These are phyloP conservation scores for Poterioochromonas sp. DNA, from an alignment of 352 stramenopile genomes.

Conservation along the genomic window DNA sequence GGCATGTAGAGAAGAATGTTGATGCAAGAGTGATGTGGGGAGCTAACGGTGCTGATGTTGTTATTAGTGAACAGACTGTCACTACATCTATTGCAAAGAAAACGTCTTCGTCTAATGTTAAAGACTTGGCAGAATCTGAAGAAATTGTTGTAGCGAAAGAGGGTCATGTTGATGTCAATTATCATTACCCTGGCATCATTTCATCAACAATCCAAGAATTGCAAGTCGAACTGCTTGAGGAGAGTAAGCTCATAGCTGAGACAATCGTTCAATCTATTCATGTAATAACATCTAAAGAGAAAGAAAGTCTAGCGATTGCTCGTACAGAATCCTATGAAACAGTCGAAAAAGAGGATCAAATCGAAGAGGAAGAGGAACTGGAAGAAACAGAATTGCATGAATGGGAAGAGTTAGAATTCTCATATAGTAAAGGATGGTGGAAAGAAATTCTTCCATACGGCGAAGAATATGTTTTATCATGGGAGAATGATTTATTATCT, in stretches of 20 bases:
- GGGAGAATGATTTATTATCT: background rate
- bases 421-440: conserved; percentile 2
- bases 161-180: no score
- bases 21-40: conserved; percentile 1
- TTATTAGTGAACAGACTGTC: background rate
- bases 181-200: no score
- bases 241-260: no score
- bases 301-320: no score
- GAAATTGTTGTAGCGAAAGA: no score
- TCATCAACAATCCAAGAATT: no score
- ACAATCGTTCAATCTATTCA: no score
- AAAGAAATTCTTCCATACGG: background rate
- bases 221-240: no score
- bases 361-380: background rate
- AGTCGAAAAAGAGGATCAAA: background rate
- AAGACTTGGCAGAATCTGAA: no score
- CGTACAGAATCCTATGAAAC: background rate
- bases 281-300: no score
- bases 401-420: background rate
- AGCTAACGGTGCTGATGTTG: background rate
- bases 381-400: background rate
- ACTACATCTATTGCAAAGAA: no score
- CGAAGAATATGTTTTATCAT: conserved; percentile 20
- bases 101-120: no score
- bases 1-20: background rate